A percentile compares a stretch with the other conserved stretches of the same genome.
Evolutionary conservation across 169 alveolate genomes (phyloP).

Genomic region (Plasmodium vivax): DNA sequence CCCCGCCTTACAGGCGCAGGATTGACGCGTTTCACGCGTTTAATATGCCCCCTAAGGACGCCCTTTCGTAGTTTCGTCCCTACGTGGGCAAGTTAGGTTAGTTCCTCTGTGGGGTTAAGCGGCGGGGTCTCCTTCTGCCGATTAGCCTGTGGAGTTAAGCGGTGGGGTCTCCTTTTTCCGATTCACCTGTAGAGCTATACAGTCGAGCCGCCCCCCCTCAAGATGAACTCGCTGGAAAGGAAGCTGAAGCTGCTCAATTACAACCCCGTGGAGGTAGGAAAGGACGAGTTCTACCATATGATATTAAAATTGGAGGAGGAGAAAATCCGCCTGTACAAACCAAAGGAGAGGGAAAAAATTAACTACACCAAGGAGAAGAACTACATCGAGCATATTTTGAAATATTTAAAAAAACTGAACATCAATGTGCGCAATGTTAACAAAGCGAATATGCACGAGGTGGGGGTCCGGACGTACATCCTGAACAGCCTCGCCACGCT

Average conservation of each 20-base stretch:
- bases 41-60: not conserved
- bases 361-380: constrained; percentile 53
- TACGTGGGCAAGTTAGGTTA: not conserved
- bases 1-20: not conserved
- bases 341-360: constrained; percentile 72
- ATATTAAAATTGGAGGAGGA: constrained; percentile 69
- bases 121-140: no score
- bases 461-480: constrained; percentile 27
- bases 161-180: not conserved
- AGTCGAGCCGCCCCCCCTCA: not conserved
- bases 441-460: constrained; percentile 47
- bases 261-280: constrained; percentile 14
- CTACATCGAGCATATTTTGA: constrained; percentile 60
- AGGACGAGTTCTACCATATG: constrained; percentile 48
- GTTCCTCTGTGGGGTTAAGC: not conserved
- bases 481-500: constrained; percentile 50
- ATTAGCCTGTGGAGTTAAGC: not conserved
- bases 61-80: not conserved
- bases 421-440: constrained; percentile 33
- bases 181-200: not conserved
- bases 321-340: constrained; percentile 61
- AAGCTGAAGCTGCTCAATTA: constrained; percentile 36
- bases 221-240: constrained; percentile 55
- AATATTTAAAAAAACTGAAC: constrained; percentile 55
- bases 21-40: not conserved